Conservation (phyloP, 2,329 filamentous ascomycete genomes). For the Neoscytalidium dimidiatum region DNA sequence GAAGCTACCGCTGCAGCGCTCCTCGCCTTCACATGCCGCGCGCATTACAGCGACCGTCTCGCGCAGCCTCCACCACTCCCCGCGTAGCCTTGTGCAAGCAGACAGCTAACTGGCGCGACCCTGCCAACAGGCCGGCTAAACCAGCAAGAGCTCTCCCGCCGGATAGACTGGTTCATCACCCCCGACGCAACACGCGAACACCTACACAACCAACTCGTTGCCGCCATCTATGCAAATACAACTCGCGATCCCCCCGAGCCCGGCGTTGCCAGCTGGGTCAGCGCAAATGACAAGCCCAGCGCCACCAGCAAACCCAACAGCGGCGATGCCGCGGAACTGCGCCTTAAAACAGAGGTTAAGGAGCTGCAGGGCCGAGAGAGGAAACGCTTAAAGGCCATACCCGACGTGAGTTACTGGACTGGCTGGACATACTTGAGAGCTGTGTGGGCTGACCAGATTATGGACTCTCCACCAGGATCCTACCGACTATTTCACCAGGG, state of each 20-base stretch:
- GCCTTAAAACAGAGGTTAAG: slow-evolving; percentile 67
- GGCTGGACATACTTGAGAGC: not conserved
- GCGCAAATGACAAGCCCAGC: slow-evolving; percentile 71
- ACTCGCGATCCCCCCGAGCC: slow-evolving; percentile 62
- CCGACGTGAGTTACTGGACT: slow-evolving; percentile 44
- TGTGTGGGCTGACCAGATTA: slow-evolving; percentile 16
- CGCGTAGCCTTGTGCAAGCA: not conserved
- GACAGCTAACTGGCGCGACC: not conserved
- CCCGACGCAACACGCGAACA: slow-evolving; percentile 55
- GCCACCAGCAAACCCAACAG: slow-evolving; percentile 65
- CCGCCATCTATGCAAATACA: slow-evolving; percentile 60
- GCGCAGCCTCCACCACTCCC: not conserved
- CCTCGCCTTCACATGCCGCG: not conserved
- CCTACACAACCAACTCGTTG: slow-evolving; percentile 64
- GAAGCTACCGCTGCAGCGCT: not conserved
- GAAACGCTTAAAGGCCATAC: slow-evolving; percentile 58
- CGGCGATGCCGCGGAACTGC: slow-evolving; percentile 63
- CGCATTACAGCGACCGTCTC: not conserved
- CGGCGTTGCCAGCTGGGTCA: slow-evolving; percentile 65
- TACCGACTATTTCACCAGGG: slow-evolving; percentile 24
- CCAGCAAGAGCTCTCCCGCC: slow-evolving; percentile 60
- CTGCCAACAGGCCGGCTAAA: slow-evolving; percentile 55
- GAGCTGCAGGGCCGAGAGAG: slow-evolving; percentile 61
- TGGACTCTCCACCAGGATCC: slow-evolving; percentile 15
- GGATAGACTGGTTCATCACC: slow-evolving; percentile 58